Percentiles rank a stretch among this genome's conserved stretches.
phyloP scores from a whole-genome alignment of 2,329 filamentous ascomycete genomes.

The Ustulina deusta region DNA sequence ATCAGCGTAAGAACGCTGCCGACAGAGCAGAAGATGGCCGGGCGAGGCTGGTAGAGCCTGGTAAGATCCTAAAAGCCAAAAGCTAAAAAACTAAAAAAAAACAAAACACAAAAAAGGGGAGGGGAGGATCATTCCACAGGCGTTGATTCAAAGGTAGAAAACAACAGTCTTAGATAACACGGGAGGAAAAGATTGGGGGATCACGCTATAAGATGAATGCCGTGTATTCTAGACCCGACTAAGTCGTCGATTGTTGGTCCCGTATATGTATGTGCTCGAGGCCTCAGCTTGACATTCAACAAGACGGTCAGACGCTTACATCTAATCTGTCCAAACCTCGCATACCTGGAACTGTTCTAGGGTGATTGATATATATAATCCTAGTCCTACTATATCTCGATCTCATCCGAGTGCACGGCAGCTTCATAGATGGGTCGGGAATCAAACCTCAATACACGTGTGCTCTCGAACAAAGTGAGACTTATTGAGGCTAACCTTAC shows the following conservation, averaged over 20 bases:
- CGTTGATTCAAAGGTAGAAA: not conserved
- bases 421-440: not conserved
- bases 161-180: not conserved
- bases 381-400: not conserved
- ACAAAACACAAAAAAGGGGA: not conserved
- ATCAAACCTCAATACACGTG: not conserved
- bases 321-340: not conserved
- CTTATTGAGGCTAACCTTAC: too few species aligned
- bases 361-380: not conserved
- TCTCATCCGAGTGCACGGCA: not conserved
- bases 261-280: not conserved
- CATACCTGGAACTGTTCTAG: not conserved
- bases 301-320: constrained; percentile 1
- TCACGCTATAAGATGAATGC: not conserved
- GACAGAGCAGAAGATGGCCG: constrained; percentile 83
- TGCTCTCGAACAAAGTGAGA: too few species aligned
- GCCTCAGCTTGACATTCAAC: constrained; percentile 24
- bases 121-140: not conserved
- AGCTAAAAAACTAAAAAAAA: not conserved
- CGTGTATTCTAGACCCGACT: not conserved
- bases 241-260: not conserved
- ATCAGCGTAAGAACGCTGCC: constrained; percentile 86
- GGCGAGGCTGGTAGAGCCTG: constrained; percentile 92
- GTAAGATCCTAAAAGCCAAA: constrained; percentile 61
- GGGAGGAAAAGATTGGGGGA: not conserved